Evolutionary conservation across 495 filamentous ascomycete species (phyloP).

Genomic region (Hypoxylon perforatum): DNA sequence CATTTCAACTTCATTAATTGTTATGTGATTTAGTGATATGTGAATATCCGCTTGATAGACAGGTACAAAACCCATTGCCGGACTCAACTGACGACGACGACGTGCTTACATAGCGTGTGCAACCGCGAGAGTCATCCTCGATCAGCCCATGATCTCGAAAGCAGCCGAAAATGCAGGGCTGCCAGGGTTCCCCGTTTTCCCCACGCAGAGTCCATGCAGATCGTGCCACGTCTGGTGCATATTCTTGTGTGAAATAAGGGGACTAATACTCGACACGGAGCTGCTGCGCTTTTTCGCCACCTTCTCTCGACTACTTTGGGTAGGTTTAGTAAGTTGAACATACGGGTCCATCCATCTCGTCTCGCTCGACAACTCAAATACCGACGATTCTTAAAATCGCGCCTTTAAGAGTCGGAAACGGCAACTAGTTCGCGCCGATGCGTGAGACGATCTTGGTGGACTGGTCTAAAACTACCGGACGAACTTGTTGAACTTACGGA

Average conservation of each 20-base stretch:
- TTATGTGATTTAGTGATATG: slow-evolving; percentile 16
- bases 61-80: slow-evolving; percentile 1
- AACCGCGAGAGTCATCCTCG: neutral
- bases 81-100: neutral
- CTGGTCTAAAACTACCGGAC: neutral
- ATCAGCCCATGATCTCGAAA: neutral
- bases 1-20: slow-evolving; percentile 7
- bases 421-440: too few species aligned
- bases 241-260: neutral
- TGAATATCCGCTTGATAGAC: slow-evolving; percentile 11
- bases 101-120: neutral
- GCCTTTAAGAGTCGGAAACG: too few species aligned
- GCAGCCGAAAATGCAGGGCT: neutral
- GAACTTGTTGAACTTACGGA: neutral
- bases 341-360: neutral
- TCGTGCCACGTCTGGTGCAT: slow-evolving; percentile 1
- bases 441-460: neutral
- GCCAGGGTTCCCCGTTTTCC: slow-evolving; percentile 2
- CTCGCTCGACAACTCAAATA: too few species aligned
- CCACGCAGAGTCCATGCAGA: slow-evolving; percentile 2
- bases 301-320: neutral
- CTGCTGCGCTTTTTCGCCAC: neutral
- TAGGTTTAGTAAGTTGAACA: slow-evolving; percentile 2
- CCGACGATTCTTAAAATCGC: too few species aligned
- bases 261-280: neutral